A percentile compares a stretch with the other conserved stretches of the same genome.
Evolutionary conservation across 768 basidiomycete species (phyloP).

Genomic region (Auricularia heimuer): DNA sequence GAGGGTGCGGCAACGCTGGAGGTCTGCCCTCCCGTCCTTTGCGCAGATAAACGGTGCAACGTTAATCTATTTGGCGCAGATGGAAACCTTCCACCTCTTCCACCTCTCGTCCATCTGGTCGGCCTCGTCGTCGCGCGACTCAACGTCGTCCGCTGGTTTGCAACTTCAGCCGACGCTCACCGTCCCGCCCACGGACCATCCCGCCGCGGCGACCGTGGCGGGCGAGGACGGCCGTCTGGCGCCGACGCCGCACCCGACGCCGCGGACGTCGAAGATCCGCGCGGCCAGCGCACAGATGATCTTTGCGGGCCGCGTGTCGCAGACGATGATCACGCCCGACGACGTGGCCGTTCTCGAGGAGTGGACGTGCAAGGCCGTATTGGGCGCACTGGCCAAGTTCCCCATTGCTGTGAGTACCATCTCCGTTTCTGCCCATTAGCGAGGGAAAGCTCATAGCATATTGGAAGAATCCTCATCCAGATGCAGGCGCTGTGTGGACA

Average conservation of each 20-base stretch:
- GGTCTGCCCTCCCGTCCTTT: constrained; percentile 26
- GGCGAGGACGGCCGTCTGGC: neutral
- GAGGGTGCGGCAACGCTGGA: constrained; percentile 57
- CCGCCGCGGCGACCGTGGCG: neutral
- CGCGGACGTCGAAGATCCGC: constrained; percentile 33
- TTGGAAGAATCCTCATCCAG: too few relatives aligned
- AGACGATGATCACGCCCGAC: constrained; percentile 65
- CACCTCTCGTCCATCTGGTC: constrained; percentile 70
- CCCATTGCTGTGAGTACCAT: neutral
- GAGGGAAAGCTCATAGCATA: too few relatives aligned
- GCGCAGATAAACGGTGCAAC: too few relatives aligned
- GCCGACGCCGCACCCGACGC: neutral
- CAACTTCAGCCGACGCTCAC: constrained; percentile 16
- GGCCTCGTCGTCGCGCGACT: constrained; percentile 11
- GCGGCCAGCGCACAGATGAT: constrained; percentile 79
- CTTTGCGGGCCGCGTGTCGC: constrained; percentile 64
- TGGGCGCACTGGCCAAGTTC: constrained; percentile 13
- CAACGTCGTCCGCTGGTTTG: constrained; percentile 7
- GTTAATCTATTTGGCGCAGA: constrained; percentile 31
- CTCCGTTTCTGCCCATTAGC: too few relatives aligned
- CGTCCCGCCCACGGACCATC: constrained; percentile 2
- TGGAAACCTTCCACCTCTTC: constrained; percentile 77
- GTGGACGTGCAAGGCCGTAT: constrained; percentile 32
- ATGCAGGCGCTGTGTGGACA: too few relatives aligned
- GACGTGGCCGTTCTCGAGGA: constrained; percentile 49